These are phyloP conservation scores for Solanum virginianum DNA, from an alignment of 257 asterid species.

Conservation along the genomic window DNA sequence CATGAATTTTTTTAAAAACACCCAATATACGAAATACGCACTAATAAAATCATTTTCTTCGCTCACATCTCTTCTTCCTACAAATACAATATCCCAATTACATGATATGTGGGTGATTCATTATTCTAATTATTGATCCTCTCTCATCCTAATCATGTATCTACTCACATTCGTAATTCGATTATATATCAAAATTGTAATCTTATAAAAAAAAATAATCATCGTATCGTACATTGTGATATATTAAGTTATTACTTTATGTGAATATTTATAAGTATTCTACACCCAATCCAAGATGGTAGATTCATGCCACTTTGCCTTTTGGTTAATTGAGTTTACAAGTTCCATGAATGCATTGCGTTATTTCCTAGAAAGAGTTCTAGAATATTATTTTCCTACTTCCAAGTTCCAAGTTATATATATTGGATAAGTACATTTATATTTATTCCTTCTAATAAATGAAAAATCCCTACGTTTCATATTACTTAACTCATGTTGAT, in stretches of 20 bases:
- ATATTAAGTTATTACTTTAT: not conserved
- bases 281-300: not conserved
- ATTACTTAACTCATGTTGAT: too few relatives aligned
- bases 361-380: not conserved
- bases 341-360: not conserved
- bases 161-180: not conserved
- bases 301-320: not conserved
- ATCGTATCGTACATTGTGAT: too few relatives aligned
- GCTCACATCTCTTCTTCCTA: not conserved
- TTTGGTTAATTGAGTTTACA: not conserved
- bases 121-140: not conserved
- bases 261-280: not conserved
- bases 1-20: too few relatives aligned
- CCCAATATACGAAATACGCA: too few relatives aligned
- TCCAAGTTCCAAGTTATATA: not conserved
- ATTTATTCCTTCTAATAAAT: not conserved
- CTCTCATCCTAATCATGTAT: not conserved
- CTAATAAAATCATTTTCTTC: too few relatives aligned
- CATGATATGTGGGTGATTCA: not conserved
- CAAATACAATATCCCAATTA: too few relatives aligned
- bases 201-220: too few relatives aligned
- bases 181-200: too few relatives aligned
- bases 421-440: too few relatives aligned
- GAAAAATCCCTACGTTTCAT: too few relatives aligned
- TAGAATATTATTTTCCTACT: not conserved